Base-by-base conservation (phyloP, 768 basidiomycete genomes). In the Calocera cornea region DNA sequence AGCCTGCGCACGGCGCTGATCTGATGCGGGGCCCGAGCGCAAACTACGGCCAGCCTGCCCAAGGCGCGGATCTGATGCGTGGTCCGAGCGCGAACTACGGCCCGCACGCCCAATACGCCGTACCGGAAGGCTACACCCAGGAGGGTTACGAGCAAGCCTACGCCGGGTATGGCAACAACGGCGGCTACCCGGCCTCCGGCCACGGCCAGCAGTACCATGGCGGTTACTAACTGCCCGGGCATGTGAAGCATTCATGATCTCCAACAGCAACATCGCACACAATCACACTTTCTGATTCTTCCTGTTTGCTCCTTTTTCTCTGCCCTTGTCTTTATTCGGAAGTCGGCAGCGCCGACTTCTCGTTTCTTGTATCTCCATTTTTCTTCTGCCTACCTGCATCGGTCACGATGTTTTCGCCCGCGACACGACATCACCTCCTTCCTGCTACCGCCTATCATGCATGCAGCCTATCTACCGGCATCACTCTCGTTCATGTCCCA, bases 41-140 rank as follows among this genome's bases (percentile, higher is more conserved):
- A 5, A 60, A 60, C 54, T 60, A 60, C 22, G 54, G 54, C 24
- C 54, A 60, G 54, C 27, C 11, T 22, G 54, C 54, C 7, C 27
- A 60, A 8, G 54, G 54, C 31, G 54, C 54, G 10, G 54, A 60
- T 22, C 31, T 60, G 24, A 33, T 24, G 19, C 44, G 44, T 19
- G 44, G 44, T 47, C 54, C 54, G 24, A 60, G 54, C 31, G 54
- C 54, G 7, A 60, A 60, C 54, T 60, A 60, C 22, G 54, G 54
- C 31, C 54, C 14, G 31, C 31, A 60, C 16, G 54, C 54, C 11
- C 54, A 60, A 8, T 33, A 60, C 19, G 54, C 54, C n/a, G n/a
- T n/a, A n/a, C n/a, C n/a, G n/a, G n/a, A n/a, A n/a, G n/a, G n/a
- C n/a, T n/a, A n/a, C n/a, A n/a, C n/a, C 44, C 44, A 47, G 27